Evolutionary conservation across 1,284 basidiomycete genomes (phyloP), one percentile per base, ranked within the genome.

Genomic region (Irpex sp.): DNA sequence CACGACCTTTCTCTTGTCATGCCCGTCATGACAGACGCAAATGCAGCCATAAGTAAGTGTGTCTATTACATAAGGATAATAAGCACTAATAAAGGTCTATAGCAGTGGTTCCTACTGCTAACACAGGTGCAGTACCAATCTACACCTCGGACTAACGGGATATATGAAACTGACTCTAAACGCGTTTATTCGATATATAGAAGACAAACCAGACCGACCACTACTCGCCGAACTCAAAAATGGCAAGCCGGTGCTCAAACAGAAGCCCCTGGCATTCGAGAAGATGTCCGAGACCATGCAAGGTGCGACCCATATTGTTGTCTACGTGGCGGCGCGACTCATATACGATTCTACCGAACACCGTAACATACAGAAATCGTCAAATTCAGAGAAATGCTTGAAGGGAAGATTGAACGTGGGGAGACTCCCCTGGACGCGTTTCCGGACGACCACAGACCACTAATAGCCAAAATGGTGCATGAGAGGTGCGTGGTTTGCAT

Each of bases 261-360:
- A 96, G 77, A 94, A 91, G 72, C 75, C 81, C 3, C 69, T 91
- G 51, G 83, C 86, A 0, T 84, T 91, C 60, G 87, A 92, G 70
- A 88, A 90, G 69, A 82, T 86, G 66, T 89, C 88, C 35, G 89
- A 93, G 68, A 91, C 91, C 5, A 82, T 95, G 70, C 86, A 89
- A 80, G 91, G 93, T 89, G 62, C 60, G 83, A 71, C 48, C 28
- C 9, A 10, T 8, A 62, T 33, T 23, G 33, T 23, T 28, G 51
- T 45, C 61, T 42, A 66, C 56, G 56, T 63, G 57, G 58, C 58
- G 56, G 28, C 63, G 7, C 21, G 12, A 12, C 52, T 23, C 67
- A 37, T 4, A 4, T 12, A 16, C 0, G 0, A 35, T 28, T 19
- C 57, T 36, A 2, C 3, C 39, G 3, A 10, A 21, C n/a, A 10